phyloP scores from a whole-genome alignment of 2,329 filamentous ascomycete genomes.

The Claviceps sp. region DNA sequence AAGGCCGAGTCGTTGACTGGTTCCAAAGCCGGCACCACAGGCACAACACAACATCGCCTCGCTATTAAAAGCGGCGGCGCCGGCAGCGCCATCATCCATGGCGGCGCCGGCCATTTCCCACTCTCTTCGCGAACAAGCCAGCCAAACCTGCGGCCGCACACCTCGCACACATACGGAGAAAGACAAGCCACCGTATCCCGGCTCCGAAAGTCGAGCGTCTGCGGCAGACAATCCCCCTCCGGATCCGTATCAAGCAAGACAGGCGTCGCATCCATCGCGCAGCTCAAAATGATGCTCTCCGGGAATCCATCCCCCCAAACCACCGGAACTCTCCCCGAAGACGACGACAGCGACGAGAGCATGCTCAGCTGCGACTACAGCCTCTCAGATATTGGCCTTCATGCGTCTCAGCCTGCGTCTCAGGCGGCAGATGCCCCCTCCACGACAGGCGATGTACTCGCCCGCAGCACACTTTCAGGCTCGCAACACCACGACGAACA shows the following conservation, averaged over 20 bases:
- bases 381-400: constrained; percentile 53
- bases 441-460: constrained; percentile 16
- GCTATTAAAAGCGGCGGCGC: constrained; percentile 31
- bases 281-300: constrained; percentile 47
- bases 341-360: constrained; percentile 49
- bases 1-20: constrained; percentile 64
- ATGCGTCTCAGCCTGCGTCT: constrained; percentile 28
- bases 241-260: constrained; percentile 30
- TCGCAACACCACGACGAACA: constrained; percentile 19
- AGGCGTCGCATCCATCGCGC: constrained; percentile 47
- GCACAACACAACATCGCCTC: constrained; percentile 38
- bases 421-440: constrained; percentile 9
- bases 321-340: constrained; percentile 19
- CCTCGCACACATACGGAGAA: constrained; percentile 25
- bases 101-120: constrained; percentile 25
- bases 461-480: constrained; percentile 19
- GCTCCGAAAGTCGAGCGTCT: constrained; percentile 39
- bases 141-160: constrained; percentile 35
- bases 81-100: constrained; percentile 19
- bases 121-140: constrained; percentile 36
- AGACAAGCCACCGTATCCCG: constrained; percentile 24
- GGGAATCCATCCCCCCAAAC: constrained; percentile 32
- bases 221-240: constrained; percentile 35
- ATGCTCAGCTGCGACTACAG: constrained; percentile 58
- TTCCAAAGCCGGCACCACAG: constrained; percentile 52